phyloP scores from a whole-genome alignment of 208 protist genomes.

The Vickermania ingenoplastis region DNA sequence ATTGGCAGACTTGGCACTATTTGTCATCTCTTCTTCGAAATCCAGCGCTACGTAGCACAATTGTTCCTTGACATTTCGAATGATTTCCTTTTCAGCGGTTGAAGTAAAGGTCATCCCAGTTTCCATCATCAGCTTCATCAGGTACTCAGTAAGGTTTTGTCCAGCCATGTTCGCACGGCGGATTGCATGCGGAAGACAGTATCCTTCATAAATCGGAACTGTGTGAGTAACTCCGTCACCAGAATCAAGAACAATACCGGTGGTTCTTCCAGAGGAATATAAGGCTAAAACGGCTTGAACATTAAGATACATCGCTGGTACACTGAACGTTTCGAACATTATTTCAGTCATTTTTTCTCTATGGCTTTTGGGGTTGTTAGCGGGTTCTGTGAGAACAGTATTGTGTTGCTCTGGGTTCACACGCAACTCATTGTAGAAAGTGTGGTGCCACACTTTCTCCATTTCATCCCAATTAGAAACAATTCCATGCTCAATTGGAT shows the following conservation, averaged over 20 bases:
- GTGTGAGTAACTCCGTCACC: constrained; percentile 91
- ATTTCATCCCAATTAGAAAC: constrained; percentile 98
- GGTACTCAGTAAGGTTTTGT: constrained; percentile 92
- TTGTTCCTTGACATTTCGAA: constrained; percentile 94
- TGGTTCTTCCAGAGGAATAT: constrained; percentile 86
- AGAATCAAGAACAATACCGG: constrained; percentile 90
- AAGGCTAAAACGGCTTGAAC: constrained; percentile 97
- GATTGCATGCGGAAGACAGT: constrained; percentile 81
- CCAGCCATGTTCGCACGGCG: constrained; percentile 87
- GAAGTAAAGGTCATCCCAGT: constrained; percentile 94
- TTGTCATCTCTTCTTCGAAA: constrained; percentile 95
- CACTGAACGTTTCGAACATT: constrained; percentile 92
- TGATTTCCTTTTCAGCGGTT: constrained; percentile 94
- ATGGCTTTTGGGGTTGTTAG: constrained; percentile 90
- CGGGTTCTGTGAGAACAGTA: constrained; percentile 89
- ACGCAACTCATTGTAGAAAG: constrained; percentile 98
- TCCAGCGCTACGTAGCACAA: constrained; percentile 91
- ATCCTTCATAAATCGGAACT: constrained; percentile 92
- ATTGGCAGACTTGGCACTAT: constrained; percentile 73
- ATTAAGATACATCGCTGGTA: constrained; percentile 87
- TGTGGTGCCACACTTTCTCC: constrained; percentile 98
- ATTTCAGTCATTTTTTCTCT: constrained; percentile 94
- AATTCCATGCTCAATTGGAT: constrained; percentile 94
- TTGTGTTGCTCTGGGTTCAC: constrained; percentile 97
- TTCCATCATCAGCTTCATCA: constrained; percentile 93